phyloP scores from a whole-genome alignment of 495 filamentous ascomycete species.

The Alectoria sarmentosa region DNA sequence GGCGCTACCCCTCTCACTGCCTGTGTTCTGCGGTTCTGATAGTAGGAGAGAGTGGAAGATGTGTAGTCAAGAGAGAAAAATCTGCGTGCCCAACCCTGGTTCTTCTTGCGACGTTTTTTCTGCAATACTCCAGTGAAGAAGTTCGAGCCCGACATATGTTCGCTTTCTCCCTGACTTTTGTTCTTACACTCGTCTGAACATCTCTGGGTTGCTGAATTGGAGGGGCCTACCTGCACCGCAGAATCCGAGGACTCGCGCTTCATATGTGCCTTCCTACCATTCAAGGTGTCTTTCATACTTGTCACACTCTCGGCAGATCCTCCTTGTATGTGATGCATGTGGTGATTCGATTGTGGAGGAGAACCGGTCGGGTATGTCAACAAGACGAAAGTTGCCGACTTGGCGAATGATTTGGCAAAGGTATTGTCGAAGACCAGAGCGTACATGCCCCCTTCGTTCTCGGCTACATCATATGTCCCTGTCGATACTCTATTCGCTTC shows the following conservation, averaged over 20 bases:
- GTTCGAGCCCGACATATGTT: slow-evolving; percentile 28
- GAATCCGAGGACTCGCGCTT: slow-evolving; percentile 24
- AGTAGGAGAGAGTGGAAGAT: slow-evolving; percentile 88
- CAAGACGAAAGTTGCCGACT: slow-evolving; percentile 89
- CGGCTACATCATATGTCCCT: slow-evolving; percentile 73
- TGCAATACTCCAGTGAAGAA: slow-evolving; percentile 76
- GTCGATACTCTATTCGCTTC: slow-evolving; percentile 94
- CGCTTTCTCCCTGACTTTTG: slow-evolving; percentile 2
- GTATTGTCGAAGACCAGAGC: slow-evolving; percentile 98
- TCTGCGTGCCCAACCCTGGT: slow-evolving; percentile 84
- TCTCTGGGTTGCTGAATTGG: slow-evolving; percentile 9
- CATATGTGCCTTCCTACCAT: slow-evolving; percentile 14
- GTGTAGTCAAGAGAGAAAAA: slow-evolving; percentile 94
- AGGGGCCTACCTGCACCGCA: slow-evolving; percentile 12
- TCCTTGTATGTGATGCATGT: slow-evolving; percentile 46
- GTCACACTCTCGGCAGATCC: slow-evolving; percentile 12
- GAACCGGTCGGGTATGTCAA: slow-evolving; percentile 83
- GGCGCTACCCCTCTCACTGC: slow-evolving; percentile 88
- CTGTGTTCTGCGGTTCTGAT: slow-evolving; percentile 85
- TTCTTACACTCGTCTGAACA: slow-evolving; percentile 4
- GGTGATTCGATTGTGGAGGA: slow-evolving; percentile 70
- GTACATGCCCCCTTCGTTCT: slow-evolving; percentile 80
- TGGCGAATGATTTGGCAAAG: slow-evolving; percentile 91
- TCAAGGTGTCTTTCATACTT: slow-evolving; percentile 18
- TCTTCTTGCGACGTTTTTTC: slow-evolving; percentile 85